A percentile compares a stretch with the other conserved stretches of the same genome.
phyloP scores from a whole-genome alignment of 2,329 filamentous ascomycete genomes.

The Acrocalymma vagum region DNA sequence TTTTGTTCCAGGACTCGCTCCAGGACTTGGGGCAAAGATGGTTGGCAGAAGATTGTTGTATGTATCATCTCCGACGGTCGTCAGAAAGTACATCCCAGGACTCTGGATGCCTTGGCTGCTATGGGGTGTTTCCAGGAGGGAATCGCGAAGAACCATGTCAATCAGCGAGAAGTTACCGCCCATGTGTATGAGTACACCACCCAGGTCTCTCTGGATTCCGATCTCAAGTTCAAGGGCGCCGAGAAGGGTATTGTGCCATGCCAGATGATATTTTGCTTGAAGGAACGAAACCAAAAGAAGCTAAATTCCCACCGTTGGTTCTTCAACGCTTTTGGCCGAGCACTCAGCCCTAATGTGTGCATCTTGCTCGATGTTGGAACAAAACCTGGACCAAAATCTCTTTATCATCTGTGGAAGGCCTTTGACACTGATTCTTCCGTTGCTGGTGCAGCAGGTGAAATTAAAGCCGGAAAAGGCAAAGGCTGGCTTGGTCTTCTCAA shows the following conservation, averaged over 20 bases:
- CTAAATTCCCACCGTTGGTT: slow-evolving; percentile 99
- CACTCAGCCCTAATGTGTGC: slow-evolving; percentile 94
- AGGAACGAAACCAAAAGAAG: slow-evolving; percentile 98
- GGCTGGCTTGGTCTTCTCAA: slow-evolving; percentile 86
- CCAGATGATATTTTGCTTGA: slow-evolving; percentile 98
- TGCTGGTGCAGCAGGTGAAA: slow-evolving; percentile 95
- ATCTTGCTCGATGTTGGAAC: slow-evolving; percentile 97
- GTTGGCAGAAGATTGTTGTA: slow-evolving; percentile 99
- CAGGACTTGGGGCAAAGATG: slow-evolving; percentile 93
- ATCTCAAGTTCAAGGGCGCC: slow-evolving; percentile 98
- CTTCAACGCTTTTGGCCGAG: slow-evolving; percentile 95
- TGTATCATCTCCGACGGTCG: slow-evolving; percentile 96
- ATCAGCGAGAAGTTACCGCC: slow-evolving; percentile 91
- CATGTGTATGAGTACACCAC: slow-evolving; percentile 99
- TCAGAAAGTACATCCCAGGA: slow-evolving; percentile 90
- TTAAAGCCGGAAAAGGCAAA: slow-evolving; percentile 94
- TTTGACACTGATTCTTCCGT: slow-evolving; percentile 98
- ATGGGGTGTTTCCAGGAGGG: slow-evolving; percentile 99
- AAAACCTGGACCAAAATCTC: slow-evolving; percentile 82
- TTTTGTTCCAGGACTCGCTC: slow-evolving; percentile 94
- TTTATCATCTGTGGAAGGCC: slow-evolving; percentile 99
- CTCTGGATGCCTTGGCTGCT: slow-evolving; percentile 90
- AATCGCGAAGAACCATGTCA: slow-evolving; percentile 98
- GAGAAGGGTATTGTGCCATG: slow-evolving; percentile 99
- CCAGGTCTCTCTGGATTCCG: slow-evolving; percentile 92